These are phyloP conservation scores for Camillea tinctor DNA, from an alignment of 2,329 filamentous ascomycete species.

Conservation along the genomic window DNA sequence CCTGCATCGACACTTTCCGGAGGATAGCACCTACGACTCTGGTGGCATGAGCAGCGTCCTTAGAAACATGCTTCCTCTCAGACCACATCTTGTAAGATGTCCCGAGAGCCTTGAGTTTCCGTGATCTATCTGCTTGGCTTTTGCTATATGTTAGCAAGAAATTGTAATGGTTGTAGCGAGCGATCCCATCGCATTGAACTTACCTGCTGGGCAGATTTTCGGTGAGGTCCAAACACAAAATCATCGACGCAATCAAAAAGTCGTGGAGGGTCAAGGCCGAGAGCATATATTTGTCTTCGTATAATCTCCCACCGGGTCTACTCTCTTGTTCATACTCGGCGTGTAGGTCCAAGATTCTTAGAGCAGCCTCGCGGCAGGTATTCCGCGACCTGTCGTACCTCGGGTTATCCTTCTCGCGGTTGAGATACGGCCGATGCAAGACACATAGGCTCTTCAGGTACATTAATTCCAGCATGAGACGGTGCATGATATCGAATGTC, in stretches of 20 bases:
- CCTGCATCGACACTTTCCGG: constrained; percentile 35
- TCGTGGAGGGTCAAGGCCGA: constrained; percentile 53
- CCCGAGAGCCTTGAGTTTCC: constrained; percentile 38
- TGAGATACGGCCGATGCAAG: constrained; percentile 48
- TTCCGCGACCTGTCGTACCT: constrained; percentile 40
- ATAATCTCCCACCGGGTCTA: constrained; percentile 49
- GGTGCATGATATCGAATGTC: constrained; percentile 46
- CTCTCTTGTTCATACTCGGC: constrained; percentile 46
- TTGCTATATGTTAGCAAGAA: constrained; percentile 16
- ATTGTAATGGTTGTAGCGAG: background rate
- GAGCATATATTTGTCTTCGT: constrained; percentile 53
- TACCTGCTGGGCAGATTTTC: constrained; percentile 40
- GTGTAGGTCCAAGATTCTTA: constrained; percentile 46
- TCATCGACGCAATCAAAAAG: constrained; percentile 59
- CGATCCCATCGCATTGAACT: constrained; percentile 5
- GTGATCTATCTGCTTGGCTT: constrained; percentile 32
- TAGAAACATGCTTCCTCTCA: constrained; percentile 36
- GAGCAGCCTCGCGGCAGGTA: constrained; percentile 43
- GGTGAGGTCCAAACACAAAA: constrained; percentile 52
- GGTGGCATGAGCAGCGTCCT: constrained; percentile 44
- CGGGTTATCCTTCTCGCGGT: constrained; percentile 37
- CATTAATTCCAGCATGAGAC: constrained; percentile 48
- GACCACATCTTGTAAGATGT: constrained; percentile 45
- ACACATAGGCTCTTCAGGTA: constrained; percentile 50
- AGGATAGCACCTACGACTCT: constrained; percentile 44